phyloP scores from a whole-genome alignment of 2,329 filamentous ascomycete genomes.

The Penicillium olsonii region DNA sequence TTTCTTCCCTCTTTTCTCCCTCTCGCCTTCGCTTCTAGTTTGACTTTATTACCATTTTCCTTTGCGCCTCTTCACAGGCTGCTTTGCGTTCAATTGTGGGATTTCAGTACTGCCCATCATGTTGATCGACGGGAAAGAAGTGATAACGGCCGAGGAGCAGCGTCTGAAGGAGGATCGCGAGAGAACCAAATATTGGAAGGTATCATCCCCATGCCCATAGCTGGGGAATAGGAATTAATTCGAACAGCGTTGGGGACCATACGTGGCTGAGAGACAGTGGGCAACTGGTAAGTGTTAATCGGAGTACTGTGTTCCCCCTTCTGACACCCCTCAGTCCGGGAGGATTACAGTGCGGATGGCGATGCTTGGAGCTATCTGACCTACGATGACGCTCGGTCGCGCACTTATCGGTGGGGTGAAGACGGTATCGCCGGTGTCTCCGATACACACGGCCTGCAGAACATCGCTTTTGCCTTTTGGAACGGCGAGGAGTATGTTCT shows the following conservation, averaged over 20 bases:
- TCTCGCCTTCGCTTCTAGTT: neutral
- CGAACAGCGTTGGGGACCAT: constrained; percentile 72
- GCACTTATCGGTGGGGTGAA: constrained; percentile 92
- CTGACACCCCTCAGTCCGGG: constrained; percentile 62
- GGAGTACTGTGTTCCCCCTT: too few relatives aligned
- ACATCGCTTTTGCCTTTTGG: constrained; percentile 96
- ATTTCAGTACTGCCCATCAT: constrained; percentile 50
- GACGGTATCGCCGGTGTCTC: constrained; percentile 94
- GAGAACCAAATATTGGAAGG: constrained; percentile 92
- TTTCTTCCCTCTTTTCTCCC: constrained; percentile 1
- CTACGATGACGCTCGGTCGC: constrained; percentile 85
- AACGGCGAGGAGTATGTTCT: constrained; percentile 83
- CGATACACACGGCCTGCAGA: constrained; percentile 88
- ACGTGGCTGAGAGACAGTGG: constrained; percentile 93
- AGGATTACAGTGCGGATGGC: constrained; percentile 87
- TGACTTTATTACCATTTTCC: neutral
- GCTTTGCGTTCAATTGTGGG: constrained; percentile 2
- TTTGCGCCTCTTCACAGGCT: neutral
- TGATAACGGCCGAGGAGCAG: constrained; percentile 86
- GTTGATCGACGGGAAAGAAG: constrained; percentile 86
- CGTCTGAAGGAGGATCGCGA: constrained; percentile 83
- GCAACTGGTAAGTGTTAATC: constrained; percentile 66
- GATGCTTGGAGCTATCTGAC: constrained; percentile 98
- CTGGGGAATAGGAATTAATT: neutral
- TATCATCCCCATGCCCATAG: constrained; percentile 40